These are phyloP conservation scores for Linanthus parryae DNA, from an alignment of 148 eudicot genomes.

Conservation along the genomic window DNA sequence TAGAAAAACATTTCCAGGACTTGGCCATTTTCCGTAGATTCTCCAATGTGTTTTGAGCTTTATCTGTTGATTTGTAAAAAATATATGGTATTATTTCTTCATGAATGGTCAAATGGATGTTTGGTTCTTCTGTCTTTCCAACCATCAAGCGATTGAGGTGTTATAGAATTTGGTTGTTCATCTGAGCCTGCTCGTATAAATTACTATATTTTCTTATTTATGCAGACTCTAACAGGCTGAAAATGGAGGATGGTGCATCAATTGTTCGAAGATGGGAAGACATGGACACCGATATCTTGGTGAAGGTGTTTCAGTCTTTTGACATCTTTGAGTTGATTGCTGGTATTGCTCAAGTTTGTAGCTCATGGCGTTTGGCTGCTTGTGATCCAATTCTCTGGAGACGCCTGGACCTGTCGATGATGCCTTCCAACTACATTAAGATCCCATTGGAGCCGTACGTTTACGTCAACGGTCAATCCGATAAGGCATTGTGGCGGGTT, in stretches of 20 bases:
- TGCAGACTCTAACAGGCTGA: too few relatives aligned
- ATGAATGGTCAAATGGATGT: too few relatives aligned
- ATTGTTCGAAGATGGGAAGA: conserved; percentile 34
- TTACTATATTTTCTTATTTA: too few relatives aligned
- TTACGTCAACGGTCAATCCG: conserved; percentile 34
- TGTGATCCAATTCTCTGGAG: conserved; percentile 42
- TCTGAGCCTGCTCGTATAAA: too few relatives aligned
- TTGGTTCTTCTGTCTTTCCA: too few relatives aligned
- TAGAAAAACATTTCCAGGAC: too few relatives aligned
- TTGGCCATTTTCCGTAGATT: too few relatives aligned
- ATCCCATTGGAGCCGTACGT: conserved; percentile 41
- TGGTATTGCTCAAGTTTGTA: conserved; percentile 39
- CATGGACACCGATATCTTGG: conserved; percentile 37
- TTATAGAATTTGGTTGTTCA: too few relatives aligned
- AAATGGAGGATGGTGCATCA: conserved; percentile 14
- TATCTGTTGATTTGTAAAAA: too few relatives aligned
- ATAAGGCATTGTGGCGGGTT: conserved; percentile 25
- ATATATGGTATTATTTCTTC: too few relatives aligned
- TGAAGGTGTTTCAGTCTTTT: conserved; percentile 34
- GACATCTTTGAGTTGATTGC: conserved; percentile 31
- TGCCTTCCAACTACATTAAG: conserved; percentile 35
- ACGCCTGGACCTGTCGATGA: conserved; percentile 29
- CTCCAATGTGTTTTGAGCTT: too few relatives aligned
- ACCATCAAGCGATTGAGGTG: too few relatives aligned
- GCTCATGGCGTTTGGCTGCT: conserved; percentile 39